Percentiles rank a stretch among this genome's conserved stretches.
phyloP scores from a whole-genome alignment of 78 protist genomes.

The Dictyostelium firmibasis region DNA sequence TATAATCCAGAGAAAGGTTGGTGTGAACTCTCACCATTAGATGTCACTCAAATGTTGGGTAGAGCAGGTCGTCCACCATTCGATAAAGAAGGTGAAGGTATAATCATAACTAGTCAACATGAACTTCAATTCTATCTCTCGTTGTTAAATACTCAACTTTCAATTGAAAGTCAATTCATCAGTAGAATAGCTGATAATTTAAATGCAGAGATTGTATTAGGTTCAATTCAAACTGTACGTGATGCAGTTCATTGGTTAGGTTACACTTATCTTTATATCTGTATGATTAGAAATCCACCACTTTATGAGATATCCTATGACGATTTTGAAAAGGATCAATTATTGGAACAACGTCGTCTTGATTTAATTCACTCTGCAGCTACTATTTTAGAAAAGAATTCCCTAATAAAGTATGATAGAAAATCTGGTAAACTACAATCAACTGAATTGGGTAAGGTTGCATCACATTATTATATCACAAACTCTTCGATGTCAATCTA shows the following conservation, averaged over 20 bases:
- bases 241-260: slow-evolving; percentile 98
- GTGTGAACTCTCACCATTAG: slow-evolving; percentile 94
- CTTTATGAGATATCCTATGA: slow-evolving; percentile 92
- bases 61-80: slow-evolving; percentile 99
- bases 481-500: slow-evolving; percentile 86
- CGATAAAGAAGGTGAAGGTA: slow-evolving; percentile 97
- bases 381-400: slow-evolving; percentile 86
- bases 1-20: slow-evolving; percentile 97
- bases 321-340: slow-evolving; percentile 69
- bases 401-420: slow-evolving; percentile 94
- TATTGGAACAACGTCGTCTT: slow-evolving; percentile 84
- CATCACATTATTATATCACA: slow-evolving; percentile 97
- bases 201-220: slow-evolving; percentile 99
- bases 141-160: slow-evolving; percentile 97
- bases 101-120: slow-evolving; percentile 93
- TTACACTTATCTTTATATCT: slow-evolving; percentile 97
- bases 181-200: slow-evolving; percentile 93
- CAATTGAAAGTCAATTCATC: slow-evolving; percentile 97
- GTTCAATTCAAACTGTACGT: slow-evolving; percentile 87
- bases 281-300: slow-evolving; percentile 97
- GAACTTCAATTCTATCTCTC: slow-evolving; percentile 97
- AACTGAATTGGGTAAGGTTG: slow-evolving; percentile 98
- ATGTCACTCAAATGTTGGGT: slow-evolving; percentile 99
- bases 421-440: slow-evolving; percentile 87
- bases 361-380: slow-evolving; percentile 98